Percentiles rank a stretch among this genome's conserved stretches.
Evolutionary conservation across 768 basidiomycete genomes (phyloP).

Genomic region (Mycena pura): DNA sequence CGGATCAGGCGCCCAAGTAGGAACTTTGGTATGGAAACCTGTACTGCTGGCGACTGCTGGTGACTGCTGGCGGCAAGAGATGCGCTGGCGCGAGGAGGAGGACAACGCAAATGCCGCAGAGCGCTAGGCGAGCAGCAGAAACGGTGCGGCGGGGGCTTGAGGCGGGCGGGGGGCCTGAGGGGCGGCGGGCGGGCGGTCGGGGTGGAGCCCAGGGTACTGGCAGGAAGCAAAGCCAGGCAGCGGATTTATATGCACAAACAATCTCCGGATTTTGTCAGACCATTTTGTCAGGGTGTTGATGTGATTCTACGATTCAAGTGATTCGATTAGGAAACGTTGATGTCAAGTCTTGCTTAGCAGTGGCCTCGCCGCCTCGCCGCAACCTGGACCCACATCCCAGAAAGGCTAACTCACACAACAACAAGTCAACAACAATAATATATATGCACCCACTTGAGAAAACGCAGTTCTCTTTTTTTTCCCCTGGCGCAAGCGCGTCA

Average conservation of each 20-base stretch:
- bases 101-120: background rate
- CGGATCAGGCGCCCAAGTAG: conserved; percentile 7
- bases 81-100: background rate
- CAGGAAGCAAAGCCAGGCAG: background rate
- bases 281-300: too few species aligned
- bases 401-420: too few species aligned
- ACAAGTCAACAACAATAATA: too few species aligned
- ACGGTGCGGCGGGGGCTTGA: background rate
- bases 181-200: background rate
- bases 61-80: too few species aligned
- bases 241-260: conserved; percentile 12
- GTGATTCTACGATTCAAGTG: too few species aligned
- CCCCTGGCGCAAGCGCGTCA: too few species aligned
- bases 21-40: background rate
- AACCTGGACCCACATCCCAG: too few species aligned
- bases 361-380: too few species aligned
- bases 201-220: too few species aligned
- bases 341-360: too few species aligned
- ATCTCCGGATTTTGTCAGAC: conserved; percentile 17
- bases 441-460: too few species aligned
- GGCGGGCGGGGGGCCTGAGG: background rate
- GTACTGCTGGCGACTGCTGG: conserved; percentile 5
- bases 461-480: too few species aligned
- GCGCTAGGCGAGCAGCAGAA: background rate
- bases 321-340: conserved; percentile 8